These are phyloP conservation scores for Melastoma malabathricum DNA, from an alignment of 345 rosid genomes.

Conservation along the genomic window DNA sequence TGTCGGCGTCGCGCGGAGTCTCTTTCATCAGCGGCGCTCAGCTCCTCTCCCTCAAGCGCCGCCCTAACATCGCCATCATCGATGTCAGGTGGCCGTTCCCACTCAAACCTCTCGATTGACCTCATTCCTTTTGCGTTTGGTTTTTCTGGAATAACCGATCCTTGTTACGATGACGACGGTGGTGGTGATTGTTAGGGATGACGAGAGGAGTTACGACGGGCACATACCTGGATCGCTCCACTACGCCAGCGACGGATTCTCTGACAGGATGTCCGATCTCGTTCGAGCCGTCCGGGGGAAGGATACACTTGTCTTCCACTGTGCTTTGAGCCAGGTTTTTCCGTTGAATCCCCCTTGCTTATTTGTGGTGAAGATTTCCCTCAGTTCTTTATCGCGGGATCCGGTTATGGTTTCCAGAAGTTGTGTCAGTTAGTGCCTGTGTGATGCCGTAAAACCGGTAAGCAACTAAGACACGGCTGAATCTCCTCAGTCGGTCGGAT, in stretches of 20 bases:
- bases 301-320: conserved; percentile 92
- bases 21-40: conserved; percentile 66
- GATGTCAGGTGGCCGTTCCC: conserved; percentile 55
- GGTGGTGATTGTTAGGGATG: conserved; percentile 35
- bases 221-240: conserved; percentile 87
- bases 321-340: conserved; percentile 89
- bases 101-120: too few species aligned
- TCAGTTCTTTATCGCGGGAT: too few species aligned
- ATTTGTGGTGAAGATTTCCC: background rate
- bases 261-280: conserved; percentile 64
- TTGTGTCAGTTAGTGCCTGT: too few species aligned
- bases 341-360: background rate
- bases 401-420: too few species aligned
- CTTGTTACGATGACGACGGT: too few species aligned
- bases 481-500: too few species aligned
- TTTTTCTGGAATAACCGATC: too few species aligned
- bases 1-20: conserved; percentile 76
- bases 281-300: conserved; percentile 63
- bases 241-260: conserved; percentile 57
- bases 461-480: too few species aligned
- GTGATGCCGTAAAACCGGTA: too few species aligned
- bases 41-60: conserved; percentile 56
- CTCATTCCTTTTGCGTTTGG: too few species aligned
- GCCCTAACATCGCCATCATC: conserved; percentile 62
- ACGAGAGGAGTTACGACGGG: conserved; percentile 90